A percentile compares a stretch with the other conserved stretches of the same genome.
Conservation (phyloP, 2,329 filamentous ascomycete genomes). For the Aspergillus fischeri region DNA sequence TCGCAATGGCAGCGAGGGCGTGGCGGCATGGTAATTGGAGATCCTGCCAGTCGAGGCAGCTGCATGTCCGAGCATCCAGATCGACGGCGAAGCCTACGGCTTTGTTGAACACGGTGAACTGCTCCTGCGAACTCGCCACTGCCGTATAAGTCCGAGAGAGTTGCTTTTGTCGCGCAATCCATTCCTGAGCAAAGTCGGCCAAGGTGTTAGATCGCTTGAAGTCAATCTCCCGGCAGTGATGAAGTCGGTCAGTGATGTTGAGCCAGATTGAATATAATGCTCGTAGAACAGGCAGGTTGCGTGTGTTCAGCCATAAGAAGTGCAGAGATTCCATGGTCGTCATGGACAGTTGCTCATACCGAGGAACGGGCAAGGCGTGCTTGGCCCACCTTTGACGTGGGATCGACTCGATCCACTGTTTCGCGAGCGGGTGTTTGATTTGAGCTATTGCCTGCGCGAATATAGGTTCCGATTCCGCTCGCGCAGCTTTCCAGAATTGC, state of each 20-base stretch:
- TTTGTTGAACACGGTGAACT: background rate
- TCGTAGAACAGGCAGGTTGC: background rate
- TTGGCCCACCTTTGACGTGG: background rate
- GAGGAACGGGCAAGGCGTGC: background rate
- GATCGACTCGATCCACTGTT: background rate
- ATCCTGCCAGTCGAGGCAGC: background rate
- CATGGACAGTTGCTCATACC: background rate
- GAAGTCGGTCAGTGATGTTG: background rate
- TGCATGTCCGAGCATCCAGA: background rate
- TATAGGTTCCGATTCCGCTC: background rate
- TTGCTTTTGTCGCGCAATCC: background rate
- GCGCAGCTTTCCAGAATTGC: background rate
- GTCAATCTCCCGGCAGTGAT: background rate
- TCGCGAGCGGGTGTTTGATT: background rate
- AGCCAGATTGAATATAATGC: background rate
- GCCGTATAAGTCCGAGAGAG: background rate
- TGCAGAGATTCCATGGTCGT: background rate
- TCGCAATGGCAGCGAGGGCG: background rate
- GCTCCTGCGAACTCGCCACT: background rate
- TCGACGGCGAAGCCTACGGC: background rate
- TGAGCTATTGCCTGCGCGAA: background rate
- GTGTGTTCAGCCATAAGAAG: background rate
- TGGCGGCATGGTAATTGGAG: background rate
- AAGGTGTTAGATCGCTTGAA: background rate
- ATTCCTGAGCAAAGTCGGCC: background rate